phyloP scores from a whole-genome alignment of 306 rosid genomes.

The Morella rubra region DNA sequence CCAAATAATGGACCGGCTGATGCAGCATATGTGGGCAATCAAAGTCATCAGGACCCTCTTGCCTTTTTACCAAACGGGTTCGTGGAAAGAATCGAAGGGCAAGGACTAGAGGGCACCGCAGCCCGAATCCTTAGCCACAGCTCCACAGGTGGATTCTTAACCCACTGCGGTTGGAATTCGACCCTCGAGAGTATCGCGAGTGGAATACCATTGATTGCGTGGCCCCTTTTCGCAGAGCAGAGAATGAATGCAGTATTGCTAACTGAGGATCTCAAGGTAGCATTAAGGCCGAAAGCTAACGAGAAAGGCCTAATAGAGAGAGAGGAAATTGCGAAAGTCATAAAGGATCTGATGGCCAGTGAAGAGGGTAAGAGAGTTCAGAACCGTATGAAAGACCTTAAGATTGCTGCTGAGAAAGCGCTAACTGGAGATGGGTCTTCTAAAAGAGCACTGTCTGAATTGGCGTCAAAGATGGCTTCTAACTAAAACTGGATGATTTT shows the following conservation, averaged over 20 bases:
- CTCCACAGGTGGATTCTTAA: conserved; percentile 30
- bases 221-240: conserved; percentile 39
- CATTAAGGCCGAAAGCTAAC: conserved; percentile 23
- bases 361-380: conserved; percentile 30
- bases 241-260: conserved; percentile 29
- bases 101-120: conserved; percentile 42
- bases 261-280: conserved; percentile 27
- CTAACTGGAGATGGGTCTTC: conserved; percentile 30
- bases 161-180: conserved; percentile 38
- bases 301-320: conserved; percentile 24
- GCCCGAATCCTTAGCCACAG: conserved; percentile 22
- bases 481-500: background rate
- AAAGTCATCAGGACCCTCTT: conserved; percentile 4
- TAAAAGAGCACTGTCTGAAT: conserved; percentile 21
- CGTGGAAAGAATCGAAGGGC: conserved; percentile 27
- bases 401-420: conserved; percentile 25
- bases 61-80: conserved; percentile 21
- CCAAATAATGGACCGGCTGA: conserved; percentile 9
- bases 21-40: conserved; percentile 17
- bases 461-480: conserved; percentile 8
- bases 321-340: conserved; percentile 35
- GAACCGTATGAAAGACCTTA: background rate
- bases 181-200: conserved; percentile 23
- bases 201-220: conserved; percentile 30
- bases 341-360: conserved; percentile 24